A percentile compares a stretch with the other conserved stretches of the same genome.
Evolutionary conservation across 2,329 filamentous ascomycete species (phyloP).

Genomic region (Fusarium duplospermum): DNA sequence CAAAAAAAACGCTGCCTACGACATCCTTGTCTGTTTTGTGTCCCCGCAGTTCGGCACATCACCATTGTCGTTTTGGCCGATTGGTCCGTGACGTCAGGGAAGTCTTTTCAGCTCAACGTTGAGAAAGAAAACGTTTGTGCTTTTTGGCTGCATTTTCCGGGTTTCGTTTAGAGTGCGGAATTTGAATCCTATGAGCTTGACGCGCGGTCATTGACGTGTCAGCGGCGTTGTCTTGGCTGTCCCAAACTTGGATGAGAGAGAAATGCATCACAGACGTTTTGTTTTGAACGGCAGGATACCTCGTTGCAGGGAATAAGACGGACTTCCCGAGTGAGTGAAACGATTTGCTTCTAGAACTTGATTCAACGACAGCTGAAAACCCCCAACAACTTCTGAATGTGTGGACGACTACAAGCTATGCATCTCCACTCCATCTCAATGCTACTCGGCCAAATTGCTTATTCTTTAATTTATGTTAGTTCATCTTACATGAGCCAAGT

Average conservation of each 20-base stretch:
- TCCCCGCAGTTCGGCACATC: slow-evolving; percentile 37
- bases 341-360: not conserved
- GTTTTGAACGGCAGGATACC: not conserved
- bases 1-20: not conserved
- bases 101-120: not conserved
- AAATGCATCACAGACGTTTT: not conserved
- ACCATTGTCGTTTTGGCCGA: slow-evolving; percentile 31
- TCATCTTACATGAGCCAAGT: not conserved
- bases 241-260: not conserved
- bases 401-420: not conserved
- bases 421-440: not conserved
- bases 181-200: slow-evolving; percentile 3
- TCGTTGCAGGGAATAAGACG: not conserved
- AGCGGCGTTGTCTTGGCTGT: slow-evolving; percentile 36
- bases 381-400: not conserved
- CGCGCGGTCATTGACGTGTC: slow-evolving; percentile 26
- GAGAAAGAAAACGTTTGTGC: not conserved
- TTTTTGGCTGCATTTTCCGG: not conserved
- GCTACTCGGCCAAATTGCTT: not conserved
- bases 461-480: not conserved
- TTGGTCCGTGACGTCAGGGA: slow-evolving; percentile 40
- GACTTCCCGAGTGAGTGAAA: not conserved
- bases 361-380: not conserved
- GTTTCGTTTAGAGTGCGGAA: slow-evolving; percentile 13
- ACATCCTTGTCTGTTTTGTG: slow-evolving; percentile 19